phyloP scores from a whole-genome alignment of 1,284 basidiomycete species.

The Apiotrichum mycotoxinovorans region DNA sequence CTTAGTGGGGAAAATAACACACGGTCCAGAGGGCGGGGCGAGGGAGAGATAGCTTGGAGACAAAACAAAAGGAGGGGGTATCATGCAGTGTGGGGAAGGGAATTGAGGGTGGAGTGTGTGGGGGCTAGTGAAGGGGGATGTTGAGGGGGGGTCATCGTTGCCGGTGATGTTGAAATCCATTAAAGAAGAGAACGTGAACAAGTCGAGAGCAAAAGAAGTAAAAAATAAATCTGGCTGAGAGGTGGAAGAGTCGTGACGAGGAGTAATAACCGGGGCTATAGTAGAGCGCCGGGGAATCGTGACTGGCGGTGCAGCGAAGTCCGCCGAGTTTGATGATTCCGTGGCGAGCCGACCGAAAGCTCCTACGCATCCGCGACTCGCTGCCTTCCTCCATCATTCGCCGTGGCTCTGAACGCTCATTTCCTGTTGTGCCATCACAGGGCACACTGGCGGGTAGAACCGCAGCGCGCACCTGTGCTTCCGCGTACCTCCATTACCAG shows the following conservation, averaged over 20 bases:
- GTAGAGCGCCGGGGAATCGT: slow-evolving; percentile 15
- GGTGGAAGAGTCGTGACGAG: slow-evolving; percentile 5
- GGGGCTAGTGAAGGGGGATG: not conserved
- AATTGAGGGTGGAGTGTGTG: not conserved
- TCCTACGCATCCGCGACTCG: slow-evolving; percentile 24
- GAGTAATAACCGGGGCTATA: slow-evolving; percentile 16
- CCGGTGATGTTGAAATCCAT: slow-evolving; percentile 1
- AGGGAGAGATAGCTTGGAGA: not conserved
- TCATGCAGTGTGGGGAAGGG: not conserved
- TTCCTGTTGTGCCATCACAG: not conserved
- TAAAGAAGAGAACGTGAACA: slow-evolving; percentile 1
- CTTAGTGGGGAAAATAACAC: not conserved
- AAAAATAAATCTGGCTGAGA: not conserved
- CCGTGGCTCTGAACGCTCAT: slow-evolving; percentile 1
- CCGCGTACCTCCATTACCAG: slow-evolving; percentile 20
- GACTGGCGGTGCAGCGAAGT: slow-evolving; percentile 21
- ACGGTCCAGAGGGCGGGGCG: not conserved
- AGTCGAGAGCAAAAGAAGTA: no score
- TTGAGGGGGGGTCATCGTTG: slow-evolving; percentile 1
- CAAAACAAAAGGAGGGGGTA: not conserved
- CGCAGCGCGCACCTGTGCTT: not conserved
- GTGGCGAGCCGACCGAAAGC: slow-evolving; percentile 20
- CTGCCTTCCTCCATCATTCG: slow-evolving; percentile 20
- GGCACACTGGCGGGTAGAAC: not conserved
- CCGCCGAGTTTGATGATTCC: slow-evolving; percentile 18